Percentiles rank a stretch among this genome's conserved stretches.
These are phyloP conservation scores for Globisporangium solare DNA, from an alignment of 352 stramenopile genomes.

Conservation along the genomic window DNA sequence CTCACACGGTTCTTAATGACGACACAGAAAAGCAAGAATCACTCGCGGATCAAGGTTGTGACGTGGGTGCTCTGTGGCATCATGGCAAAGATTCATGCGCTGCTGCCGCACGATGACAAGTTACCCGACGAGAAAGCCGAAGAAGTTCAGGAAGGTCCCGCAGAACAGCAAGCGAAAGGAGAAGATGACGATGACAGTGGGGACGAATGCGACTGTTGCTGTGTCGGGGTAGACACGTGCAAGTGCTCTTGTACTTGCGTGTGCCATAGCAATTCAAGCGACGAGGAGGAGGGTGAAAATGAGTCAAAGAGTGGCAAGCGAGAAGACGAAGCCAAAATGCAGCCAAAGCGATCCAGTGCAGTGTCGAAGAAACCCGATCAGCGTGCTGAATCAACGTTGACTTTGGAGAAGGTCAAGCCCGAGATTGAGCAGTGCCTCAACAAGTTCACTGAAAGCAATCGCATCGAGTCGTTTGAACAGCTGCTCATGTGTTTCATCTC, in stretches of 20 bases:
- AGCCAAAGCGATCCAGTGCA: not conserved
- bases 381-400: slow-evolving; percentile 11
- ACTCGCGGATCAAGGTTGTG: slow-evolving; percentile 79
- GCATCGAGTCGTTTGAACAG: slow-evolving; percentile 22
- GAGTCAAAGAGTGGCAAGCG: not conserved
- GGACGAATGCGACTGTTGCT: slow-evolving; percentile 77
- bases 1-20: slow-evolving; percentile 66
- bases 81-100: slow-evolving; percentile 78
- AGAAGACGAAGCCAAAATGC: not conserved
- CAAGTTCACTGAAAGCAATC: slow-evolving; percentile 15
- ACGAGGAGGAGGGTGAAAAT: slow-evolving; percentile 29
- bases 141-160: not conserved
- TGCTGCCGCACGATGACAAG: slow-evolving; percentile 71
- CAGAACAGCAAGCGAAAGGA: slow-evolving; percentile 5
- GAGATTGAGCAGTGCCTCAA: slow-evolving; percentile 28
- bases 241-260: slow-evolving; percentile 56
- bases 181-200: slow-evolving; percentile 48
- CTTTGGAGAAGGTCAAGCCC: slow-evolving; percentile 23
- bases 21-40: slow-evolving; percentile 72
- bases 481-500: slow-evolving; percentile 33
- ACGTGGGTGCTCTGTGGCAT: slow-evolving; percentile 85
- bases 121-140: slow-evolving; percentile 29
- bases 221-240: slow-evolving; percentile 51
- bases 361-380: slow-evolving; percentile 6
- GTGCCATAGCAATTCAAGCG: slow-evolving; percentile 64